phyloP scores from a whole-genome alignment of 495 filamentous ascomycete species.

The Penicillium psychrofluorescens region DNA sequence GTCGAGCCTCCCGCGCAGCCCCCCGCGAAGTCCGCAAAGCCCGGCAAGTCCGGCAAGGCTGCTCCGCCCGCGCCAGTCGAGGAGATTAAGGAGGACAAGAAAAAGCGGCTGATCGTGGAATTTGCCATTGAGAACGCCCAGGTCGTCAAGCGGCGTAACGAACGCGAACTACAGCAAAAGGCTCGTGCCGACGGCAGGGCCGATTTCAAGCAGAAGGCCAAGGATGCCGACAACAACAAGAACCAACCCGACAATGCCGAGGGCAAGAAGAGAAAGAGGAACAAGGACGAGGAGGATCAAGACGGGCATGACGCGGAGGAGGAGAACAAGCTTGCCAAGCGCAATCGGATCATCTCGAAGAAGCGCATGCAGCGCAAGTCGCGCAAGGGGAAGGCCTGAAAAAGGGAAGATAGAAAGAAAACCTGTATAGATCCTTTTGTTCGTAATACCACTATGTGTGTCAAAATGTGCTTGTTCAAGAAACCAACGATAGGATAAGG shows the following conservation, averaged over 20 bases:
- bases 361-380: conserved; percentile 54
- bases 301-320: conserved; percentile 27
- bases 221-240: conserved; percentile 9
- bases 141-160: conserved; percentile 71
- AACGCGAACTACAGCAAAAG: conserved; percentile 64
- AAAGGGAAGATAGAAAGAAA: no score
- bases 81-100: conserved; percentile 52
- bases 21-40: no score
- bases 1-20: conserved; percentile 20
- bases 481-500: no score
- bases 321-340: conserved; percentile 50
- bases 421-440: no score
- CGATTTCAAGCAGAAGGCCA: conserved; percentile 16
- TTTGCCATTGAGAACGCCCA: conserved; percentile 99
- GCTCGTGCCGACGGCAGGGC: conserved; percentile 25
- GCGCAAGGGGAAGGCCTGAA: conserved; percentile 35
- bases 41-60: no score
- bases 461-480: no score
- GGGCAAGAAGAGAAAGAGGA: conserved; percentile 36
- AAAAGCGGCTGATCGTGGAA: conserved; percentile 83
- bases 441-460: no score
- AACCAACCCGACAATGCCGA: conserved; percentile 2
- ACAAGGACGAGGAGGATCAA: conserved; percentile 14
- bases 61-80: conserved; percentile 16
- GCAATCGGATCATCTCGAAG: conserved; percentile 59